Conservation (phyloP, 192 early-diverging fungal genomes). For the Rhizophagus sp. region DNA sequence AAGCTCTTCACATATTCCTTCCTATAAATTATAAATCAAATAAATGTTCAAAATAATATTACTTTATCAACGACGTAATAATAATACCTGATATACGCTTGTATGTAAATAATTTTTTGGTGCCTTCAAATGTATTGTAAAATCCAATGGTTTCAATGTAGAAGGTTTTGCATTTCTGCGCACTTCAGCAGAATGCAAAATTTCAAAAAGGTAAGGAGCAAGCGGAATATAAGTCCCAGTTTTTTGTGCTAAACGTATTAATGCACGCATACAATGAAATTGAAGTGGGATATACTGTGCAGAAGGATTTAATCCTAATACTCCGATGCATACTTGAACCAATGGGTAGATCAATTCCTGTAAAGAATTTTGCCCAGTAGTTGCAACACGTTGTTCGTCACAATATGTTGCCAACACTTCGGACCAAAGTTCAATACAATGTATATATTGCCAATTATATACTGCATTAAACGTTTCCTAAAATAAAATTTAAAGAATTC, state of each 20-base stretch:
- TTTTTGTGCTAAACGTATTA: slow-evolving; percentile 70
- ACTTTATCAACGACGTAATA: not conserved
- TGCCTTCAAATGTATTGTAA: slow-evolving; percentile 73
- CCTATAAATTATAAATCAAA: slow-evolving; percentile 34
- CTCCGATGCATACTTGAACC: slow-evolving; percentile 75
- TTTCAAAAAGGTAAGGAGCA: slow-evolving; percentile 82
- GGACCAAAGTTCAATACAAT: slow-evolving; percentile 90
- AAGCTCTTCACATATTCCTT: slow-evolving; percentile 81
- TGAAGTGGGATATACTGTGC: slow-evolving; percentile 91
- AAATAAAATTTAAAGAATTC: not conserved
- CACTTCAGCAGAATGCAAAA: slow-evolving; percentile 75
- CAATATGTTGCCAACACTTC: slow-evolving; percentile 79
- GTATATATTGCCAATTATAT: slow-evolving; percentile 98
- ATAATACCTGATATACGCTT: slow-evolving; percentile 67
- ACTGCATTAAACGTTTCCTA: slow-evolving; percentile 84
- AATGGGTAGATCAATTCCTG: slow-evolving; percentile 88
- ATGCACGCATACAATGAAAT: slow-evolving; percentile 76
- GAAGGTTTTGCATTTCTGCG: slow-evolving; percentile 70
- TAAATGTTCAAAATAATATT: not conserved
- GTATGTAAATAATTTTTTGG: slow-evolving; percentile 85
- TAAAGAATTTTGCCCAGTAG: slow-evolving; percentile 55
- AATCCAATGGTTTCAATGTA: slow-evolving; percentile 85
- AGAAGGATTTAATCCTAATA: slow-evolving; percentile 81
- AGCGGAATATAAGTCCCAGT: slow-evolving; percentile 85
- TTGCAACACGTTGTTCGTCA: slow-evolving; percentile 45